Conservation (phyloP, 1,284 basidiomycete genomes). For the Pascua sp. region DNA sequence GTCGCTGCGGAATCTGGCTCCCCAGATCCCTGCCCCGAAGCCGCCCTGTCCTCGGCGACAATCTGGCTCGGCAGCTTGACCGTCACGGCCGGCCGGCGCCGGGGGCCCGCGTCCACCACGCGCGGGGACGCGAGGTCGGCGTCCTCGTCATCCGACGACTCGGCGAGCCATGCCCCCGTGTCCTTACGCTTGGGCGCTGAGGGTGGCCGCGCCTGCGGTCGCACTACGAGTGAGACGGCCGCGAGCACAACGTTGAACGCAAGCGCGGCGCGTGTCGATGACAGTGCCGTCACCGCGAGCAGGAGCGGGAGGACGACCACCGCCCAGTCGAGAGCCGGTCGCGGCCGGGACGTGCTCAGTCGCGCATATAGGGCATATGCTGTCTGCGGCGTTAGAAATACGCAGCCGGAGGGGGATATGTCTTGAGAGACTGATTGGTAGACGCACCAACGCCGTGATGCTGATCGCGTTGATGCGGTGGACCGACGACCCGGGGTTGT, state of each 20-base stretch:
- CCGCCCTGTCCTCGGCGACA: conserved; percentile 9
- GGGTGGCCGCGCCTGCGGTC: not conserved
- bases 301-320: conserved; percentile 72
- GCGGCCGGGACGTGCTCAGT: conserved; percentile 49
- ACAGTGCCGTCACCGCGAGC: conserved; percentile 71
- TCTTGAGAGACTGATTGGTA: too few relatives aligned
- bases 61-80: conserved; percentile 16
- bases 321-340: conserved; percentile 57
- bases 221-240: not conserved
- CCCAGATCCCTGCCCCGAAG: not conserved
- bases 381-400: conserved; percentile 53
- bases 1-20: too few relatives aligned
- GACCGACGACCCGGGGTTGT: conserved; percentile 71
- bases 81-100: conserved; percentile 5
- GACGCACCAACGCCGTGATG: conserved; percentile 65
- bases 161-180: conserved; percentile 41
- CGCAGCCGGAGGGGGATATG: too few relatives aligned
- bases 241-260: conserved; percentile 56
- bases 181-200: conserved; percentile 17
- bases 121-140: conserved; percentile 1
- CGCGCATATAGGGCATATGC: conserved; percentile 66
- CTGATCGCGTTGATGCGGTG: conserved; percentile 71
- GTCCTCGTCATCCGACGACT: conserved; percentile 31
- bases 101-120: not conserved
- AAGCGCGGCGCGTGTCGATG: conserved; percentile 54